A percentile compares a stretch with the other conserved stretches of the same genome.
Conservation (phyloP, 2,329 filamentous ascomycete genomes). For the Mariannaea elegans region DNA sequence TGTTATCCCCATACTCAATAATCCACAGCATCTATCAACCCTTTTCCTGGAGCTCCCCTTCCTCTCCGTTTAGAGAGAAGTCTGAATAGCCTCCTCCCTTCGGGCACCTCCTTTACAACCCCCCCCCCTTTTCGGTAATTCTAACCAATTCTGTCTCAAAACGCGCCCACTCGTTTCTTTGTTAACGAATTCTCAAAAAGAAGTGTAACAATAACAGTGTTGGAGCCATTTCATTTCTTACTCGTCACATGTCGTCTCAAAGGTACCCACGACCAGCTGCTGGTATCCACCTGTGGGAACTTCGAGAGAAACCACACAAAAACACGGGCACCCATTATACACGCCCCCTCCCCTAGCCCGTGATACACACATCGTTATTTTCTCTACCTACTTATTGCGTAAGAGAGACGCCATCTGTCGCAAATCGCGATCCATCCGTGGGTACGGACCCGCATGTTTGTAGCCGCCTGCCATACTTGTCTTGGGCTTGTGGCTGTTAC, state of each 20-base stretch:
- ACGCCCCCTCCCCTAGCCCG: not conserved
- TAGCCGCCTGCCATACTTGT: not conserved
- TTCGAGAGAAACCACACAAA: not conserved
- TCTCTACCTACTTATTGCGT: not conserved
- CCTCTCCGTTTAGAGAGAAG: not conserved
- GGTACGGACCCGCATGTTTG: not conserved
- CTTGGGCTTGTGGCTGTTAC: not conserved
- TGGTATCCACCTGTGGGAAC: constrained; percentile 7
- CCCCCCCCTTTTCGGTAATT: not conserved
- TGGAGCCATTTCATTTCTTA: not conserved
- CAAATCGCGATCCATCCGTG: not conserved
- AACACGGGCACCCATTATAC: not conserved
- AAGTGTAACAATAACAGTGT: not conserved
- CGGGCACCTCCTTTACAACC: not conserved
- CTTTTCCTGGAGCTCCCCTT: no score
- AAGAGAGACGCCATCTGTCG: not conserved
- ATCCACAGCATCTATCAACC: not conserved
- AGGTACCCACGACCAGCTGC: not conserved
- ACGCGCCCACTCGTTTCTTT: not conserved
- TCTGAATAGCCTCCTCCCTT: not conserved
- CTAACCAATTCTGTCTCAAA: not conserved
- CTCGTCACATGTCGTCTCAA: constrained; percentile 8
- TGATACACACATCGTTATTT: not conserved
- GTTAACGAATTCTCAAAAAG: not conserved
- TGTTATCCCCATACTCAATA: not conserved